Evolutionary conservation across 2,329 filamentous ascomycete species (phyloP).

Genomic region (Aspergillus oerlinghausenensis): DNA sequence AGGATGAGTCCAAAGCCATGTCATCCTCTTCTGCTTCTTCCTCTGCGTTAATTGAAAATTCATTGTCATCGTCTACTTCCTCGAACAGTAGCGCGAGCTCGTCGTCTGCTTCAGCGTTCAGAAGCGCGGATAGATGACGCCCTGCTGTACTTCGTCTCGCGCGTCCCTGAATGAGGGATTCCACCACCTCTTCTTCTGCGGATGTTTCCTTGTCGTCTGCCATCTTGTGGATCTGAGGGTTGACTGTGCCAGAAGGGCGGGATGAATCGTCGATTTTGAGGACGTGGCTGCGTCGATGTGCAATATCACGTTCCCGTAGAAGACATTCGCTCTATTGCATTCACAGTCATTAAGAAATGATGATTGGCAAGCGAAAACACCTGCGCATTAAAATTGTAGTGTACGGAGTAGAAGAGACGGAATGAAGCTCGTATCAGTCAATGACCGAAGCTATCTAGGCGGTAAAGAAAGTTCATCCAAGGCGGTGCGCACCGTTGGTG

Average conservation of each 20-base stretch:
- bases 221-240: conserved; percentile 12
- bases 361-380: background rate
- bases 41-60: conserved; percentile 34
- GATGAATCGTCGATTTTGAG: background rate
- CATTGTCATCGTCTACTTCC: conserved; percentile 57
- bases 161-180: conserved; percentile 45
- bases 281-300: background rate
- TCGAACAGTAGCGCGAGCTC: conserved; percentile 59
- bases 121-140: conserved; percentile 73
- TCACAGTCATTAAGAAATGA: background rate
- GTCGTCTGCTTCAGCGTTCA: conserved; percentile 70
- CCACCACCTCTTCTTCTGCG: conserved; percentile 23
- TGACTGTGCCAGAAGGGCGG: conserved; percentile 3
- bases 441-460: background rate
- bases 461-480: background rate
- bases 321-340: background rate
- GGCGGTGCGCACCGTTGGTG: background rate
- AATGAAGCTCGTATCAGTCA: background rate
- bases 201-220: conserved; percentile 24
- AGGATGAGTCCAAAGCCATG: conserved; percentile 79
- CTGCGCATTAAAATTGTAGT: background rate
- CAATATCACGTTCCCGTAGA: background rate
- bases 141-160: conserved; percentile 76
- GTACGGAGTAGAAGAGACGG: background rate
- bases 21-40: conserved; percentile 61